These are phyloP conservation scores for Phytophthora ramorum DNA, from an alignment of 352 stramenopile genomes.

Conservation along the genomic window DNA sequence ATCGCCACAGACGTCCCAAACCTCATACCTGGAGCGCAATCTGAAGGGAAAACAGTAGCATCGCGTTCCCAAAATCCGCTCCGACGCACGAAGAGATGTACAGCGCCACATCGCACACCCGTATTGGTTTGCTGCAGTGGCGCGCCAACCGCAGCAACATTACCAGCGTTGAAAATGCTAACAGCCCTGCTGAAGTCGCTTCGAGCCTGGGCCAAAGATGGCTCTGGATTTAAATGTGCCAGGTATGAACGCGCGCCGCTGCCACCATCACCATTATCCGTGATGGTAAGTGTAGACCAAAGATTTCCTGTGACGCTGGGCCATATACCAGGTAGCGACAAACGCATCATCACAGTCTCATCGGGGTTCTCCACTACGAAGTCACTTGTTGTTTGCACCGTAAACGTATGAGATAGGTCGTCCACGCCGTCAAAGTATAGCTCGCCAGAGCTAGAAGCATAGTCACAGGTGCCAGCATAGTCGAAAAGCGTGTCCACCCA, in stretches of 20 bases:
- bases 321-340: conserved; percentile 94
- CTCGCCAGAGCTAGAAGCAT: conserved; percentile 67
- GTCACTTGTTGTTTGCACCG: conserved; percentile 90
- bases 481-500: conserved; percentile 89
- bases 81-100: conserved; percentile 70
- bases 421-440: conserved; percentile 71
- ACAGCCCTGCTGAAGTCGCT: conserved; percentile 64
- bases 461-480: conserved; percentile 91
- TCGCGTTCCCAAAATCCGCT: conserved; percentile 79
- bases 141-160: conserved; percentile 73
- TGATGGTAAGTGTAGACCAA: conserved; percentile 89
- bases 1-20: conserved; percentile 79
- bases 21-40: conserved; percentile 53
- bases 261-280: conserved; percentile 92
- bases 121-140: conserved; percentile 51
- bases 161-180: conserved; percentile 67
- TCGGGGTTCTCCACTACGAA: conserved; percentile 91
- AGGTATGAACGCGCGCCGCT: conserved; percentile 77
- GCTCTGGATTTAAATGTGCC: conserved; percentile 55
- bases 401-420: conserved; percentile 63
- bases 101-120: conserved; percentile 56
- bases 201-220: conserved; percentile 34
- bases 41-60: conserved; percentile 49
- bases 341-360: conserved; percentile 90
- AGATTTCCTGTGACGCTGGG: conserved; percentile 88